Evolutionary conservation across 2,329 filamentous ascomycete genomes (phyloP).

Genomic region (Monilinia aucupariae): DNA sequence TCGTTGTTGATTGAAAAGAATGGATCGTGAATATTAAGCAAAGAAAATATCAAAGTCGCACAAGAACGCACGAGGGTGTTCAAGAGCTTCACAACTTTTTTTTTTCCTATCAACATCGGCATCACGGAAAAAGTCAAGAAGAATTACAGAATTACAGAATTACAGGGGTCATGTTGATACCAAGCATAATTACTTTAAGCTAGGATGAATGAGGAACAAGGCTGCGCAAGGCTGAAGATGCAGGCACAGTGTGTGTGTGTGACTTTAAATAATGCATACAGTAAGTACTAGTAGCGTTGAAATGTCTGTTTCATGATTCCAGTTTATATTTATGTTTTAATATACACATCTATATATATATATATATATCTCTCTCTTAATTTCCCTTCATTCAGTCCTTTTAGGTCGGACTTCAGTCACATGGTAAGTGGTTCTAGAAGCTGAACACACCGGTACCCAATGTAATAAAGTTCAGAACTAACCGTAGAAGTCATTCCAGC

Average conservation of each 20-base stretch:
- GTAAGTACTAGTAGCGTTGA: too few species aligned
- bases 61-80: background rate
- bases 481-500: background rate
- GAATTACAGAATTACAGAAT: background rate
- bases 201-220: background rate
- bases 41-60: slow-evolving; percentile 9
- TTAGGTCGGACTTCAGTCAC: background rate
- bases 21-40: background rate
- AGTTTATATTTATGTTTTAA: too few species aligned
- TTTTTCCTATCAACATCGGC: slow-evolving; percentile 10
- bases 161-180: background rate
- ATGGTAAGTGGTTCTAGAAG: too few species aligned
- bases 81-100: slow-evolving; percentile 20
- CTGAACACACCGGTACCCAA: too few species aligned
- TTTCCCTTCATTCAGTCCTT: too few species aligned
- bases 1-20: slow-evolving; percentile 17
- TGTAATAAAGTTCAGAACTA: too few species aligned
- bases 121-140: slow-evolving; percentile 14
- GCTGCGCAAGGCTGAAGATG: background rate
- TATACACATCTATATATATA: too few species aligned
- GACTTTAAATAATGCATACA: too few species aligned
- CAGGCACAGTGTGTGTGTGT: too few species aligned
- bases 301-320: background rate
- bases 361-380: too few species aligned
- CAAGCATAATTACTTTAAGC: too few species aligned